Conservation (phyloP, 139 green algal species). For the Pleodorina starrii region DNA sequence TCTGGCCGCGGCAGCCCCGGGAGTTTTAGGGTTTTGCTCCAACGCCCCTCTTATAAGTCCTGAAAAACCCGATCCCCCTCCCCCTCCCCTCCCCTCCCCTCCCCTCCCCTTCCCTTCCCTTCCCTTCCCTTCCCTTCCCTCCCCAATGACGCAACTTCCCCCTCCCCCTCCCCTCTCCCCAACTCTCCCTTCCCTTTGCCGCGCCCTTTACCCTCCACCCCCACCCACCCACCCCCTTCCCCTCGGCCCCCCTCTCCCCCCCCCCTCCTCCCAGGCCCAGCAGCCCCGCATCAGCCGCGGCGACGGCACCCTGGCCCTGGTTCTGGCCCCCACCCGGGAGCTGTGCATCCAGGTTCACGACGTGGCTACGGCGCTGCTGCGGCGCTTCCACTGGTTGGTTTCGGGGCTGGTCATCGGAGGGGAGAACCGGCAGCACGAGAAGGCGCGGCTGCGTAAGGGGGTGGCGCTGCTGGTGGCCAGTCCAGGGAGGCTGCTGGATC, state of each 20-base stretch:
- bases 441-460: conserved; percentile 94
- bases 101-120: background rate
- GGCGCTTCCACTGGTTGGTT: conserved; percentile 66
- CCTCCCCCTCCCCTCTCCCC: too few species aligned
- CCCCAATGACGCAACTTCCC: too few species aligned
- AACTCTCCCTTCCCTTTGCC: too few species aligned
- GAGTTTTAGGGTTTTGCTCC: too few species aligned
- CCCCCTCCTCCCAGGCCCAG: background rate
- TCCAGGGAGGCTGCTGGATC: conserved; percentile 94
- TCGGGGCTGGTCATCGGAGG: conserved; percentile 67
- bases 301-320: conserved; percentile 84
- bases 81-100: too few species aligned
- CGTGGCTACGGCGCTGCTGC: conserved; percentile 54
- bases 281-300: conserved; percentile 70
- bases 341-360: conserved; percentile 79
- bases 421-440: conserved; percentile 94
- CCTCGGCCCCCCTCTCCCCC: too few species aligned
- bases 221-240: too few species aligned
- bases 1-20: too few species aligned
- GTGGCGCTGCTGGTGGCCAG: conserved; percentile 90
- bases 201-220: too few species aligned
- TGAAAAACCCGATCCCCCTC: too few species aligned
- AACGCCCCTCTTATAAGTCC: too few species aligned
- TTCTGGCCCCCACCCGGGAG: conserved; percentile 92
- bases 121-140: too few species aligned